These are phyloP conservation scores for Posidonia oceanica DNA, from an alignment of 116 monocot species.

Conservation along the genomic window DNA sequence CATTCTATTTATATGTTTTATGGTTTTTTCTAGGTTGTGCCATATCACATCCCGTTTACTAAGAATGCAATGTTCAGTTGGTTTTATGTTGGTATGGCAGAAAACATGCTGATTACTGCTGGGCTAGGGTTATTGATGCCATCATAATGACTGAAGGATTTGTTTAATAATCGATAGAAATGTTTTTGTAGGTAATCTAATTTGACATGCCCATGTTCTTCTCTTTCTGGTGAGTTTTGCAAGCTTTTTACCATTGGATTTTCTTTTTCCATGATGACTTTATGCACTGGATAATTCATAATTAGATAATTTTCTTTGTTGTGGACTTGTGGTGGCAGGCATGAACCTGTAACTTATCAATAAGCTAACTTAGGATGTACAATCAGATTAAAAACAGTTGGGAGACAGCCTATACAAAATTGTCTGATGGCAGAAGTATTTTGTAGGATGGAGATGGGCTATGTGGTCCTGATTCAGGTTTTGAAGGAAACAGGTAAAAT, in stretches of 20 bases:
- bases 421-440: not conserved
- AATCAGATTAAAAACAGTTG: not conserved
- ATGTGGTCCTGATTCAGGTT: no score
- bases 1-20: not conserved
- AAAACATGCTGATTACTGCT: not conserved
- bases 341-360: not conserved
- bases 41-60: not conserved
- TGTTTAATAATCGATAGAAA: no score
- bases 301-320: not conserved
- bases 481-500: no score
- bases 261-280: no score
- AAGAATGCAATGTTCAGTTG: not conserved
- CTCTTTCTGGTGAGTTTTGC: no score
- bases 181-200: no score
- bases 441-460: no score
- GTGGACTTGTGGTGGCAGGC: not conserved
- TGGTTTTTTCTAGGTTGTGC: not conserved
- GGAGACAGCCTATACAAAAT: not conserved
- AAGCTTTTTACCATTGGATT: no score
- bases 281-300: no score
- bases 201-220: no score
- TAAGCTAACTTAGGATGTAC: slow-evolving; percentile 3
- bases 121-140: not conserved
- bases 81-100: not conserved
- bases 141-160: no score